Base-by-base conservation (phyloP, 2,329 filamentous ascomycete genomes). In the Domatiomyces globalis region DNA sequence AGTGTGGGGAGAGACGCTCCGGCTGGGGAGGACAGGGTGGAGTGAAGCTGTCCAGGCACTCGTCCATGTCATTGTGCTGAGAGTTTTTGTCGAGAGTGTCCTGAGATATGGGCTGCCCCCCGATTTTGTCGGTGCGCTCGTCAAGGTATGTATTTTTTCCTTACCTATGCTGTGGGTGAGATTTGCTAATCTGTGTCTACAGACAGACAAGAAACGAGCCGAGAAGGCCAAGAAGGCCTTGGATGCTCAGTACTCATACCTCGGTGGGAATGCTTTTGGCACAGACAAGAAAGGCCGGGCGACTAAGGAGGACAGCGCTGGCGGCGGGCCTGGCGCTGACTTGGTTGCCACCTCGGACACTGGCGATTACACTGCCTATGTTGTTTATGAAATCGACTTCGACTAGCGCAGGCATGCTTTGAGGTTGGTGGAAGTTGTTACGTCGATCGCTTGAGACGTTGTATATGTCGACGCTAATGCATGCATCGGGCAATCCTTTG, bases 1-100 rank as follows among this genome's bases (percentile, higher is more conserved):
- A 71, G 76, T 95, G 2, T 95, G 88, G 81, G 88, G 87, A 9
- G 90, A 98, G 71, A 88, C 89, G 2, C 69, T 98, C 63, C 79
- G 88, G 58, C 76, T 95, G 61, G 87, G 84, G 12, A 77, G 89
- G 56, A 94, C 87, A n/a, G 88, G 87, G 15, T 98, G 92, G 80
- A 90, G 87, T 64, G 92, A 98, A 71, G 84, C 84, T 56, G 87
- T 95, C 58, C 95, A 95, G 87, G 84, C 90, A 50, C 95, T 89
- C 87, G 78, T 94, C 48, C 92, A 98, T 65, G 85, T 95, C 25
- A 74, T 96, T 63, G 85, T 89, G 5, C 71, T 98, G 62, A 77
- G 92, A 50, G 89, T 96, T 18, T 98, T 96, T 68, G 92, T 98
- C 18, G 92, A 98, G 75, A 95, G 89, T 4, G 92, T 98, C n/a